Conservation (phyloP, 2,329 filamentous ascomycete genomes). For the Fusarium sp. region DNA sequence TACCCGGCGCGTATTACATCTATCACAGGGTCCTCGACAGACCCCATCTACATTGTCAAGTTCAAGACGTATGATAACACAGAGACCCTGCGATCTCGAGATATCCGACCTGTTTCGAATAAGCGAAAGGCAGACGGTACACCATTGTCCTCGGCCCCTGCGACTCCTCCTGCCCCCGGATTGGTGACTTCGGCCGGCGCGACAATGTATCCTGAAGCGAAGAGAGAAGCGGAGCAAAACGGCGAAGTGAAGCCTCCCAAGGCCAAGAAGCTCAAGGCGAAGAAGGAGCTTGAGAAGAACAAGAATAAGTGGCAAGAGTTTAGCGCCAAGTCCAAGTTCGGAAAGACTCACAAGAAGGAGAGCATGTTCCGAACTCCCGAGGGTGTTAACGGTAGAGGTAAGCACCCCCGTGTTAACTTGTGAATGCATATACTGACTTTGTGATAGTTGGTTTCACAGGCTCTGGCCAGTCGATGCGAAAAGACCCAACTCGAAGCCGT, state of each 20-base stretch:
- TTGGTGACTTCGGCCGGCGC: conserved; percentile 64
- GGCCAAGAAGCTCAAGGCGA: conserved; percentile 90
- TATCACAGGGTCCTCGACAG: conserved; percentile 89
- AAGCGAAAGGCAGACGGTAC: conserved; percentile 88
- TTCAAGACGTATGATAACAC: conserved; percentile 91
- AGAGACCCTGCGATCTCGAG: conserved; percentile 80
- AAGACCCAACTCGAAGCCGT: conserved; percentile 80
- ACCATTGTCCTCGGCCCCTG: conserved; percentile 57
- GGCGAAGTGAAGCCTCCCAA: conserved; percentile 75
- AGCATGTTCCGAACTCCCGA: conserved; percentile 97
- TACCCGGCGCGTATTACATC: conserved; percentile 93
- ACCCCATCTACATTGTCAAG: conserved; percentile 91
- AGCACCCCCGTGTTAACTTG: conserved; percentile 30
- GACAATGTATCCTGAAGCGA: conserved; percentile 66
- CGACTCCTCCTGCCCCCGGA: conserved; percentile 49
- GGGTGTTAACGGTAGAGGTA: conserved; percentile 84
- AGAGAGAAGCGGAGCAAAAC: conserved; percentile 67
- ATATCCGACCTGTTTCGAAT: conserved; percentile 80
- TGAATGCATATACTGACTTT: conserved; percentile 31
- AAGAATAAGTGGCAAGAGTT: conserved; percentile 98
- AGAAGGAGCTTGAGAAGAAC: conserved; percentile 86
- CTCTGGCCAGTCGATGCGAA: conserved; percentile 94
- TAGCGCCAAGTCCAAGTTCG: conserved; percentile 75
- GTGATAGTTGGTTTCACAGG: conserved; percentile 89
- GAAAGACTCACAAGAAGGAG: conserved; percentile 77